Evolutionary conservation across 1,284 basidiomycete genomes (phyloP).

Genomic region (Trichosporon sp.): DNA sequence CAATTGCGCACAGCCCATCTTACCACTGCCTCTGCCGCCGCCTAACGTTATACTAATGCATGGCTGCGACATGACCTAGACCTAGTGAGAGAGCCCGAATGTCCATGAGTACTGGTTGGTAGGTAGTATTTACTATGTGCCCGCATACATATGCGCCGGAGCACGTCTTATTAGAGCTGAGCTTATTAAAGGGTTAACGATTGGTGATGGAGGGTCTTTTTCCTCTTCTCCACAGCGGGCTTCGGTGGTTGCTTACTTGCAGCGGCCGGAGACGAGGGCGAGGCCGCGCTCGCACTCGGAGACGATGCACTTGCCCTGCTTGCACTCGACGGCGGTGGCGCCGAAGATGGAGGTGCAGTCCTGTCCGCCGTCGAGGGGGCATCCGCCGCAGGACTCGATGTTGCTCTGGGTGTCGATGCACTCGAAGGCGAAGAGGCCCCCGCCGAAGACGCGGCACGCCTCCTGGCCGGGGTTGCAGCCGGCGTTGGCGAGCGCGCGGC

Average conservation of each 20-base stretch:
- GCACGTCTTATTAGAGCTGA: background rate
- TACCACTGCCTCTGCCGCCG: no score
- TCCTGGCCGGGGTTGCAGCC: background rate
- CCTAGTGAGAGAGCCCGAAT: background rate
- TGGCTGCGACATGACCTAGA: background rate
- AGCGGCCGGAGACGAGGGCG: background rate
- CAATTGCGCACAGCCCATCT: background rate
- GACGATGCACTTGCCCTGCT: slow-evolving; percentile 19
- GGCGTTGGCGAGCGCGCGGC: background rate
- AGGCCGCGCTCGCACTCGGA: slow-evolving; percentile 3
- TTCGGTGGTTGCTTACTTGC: slow-evolving; percentile 4
- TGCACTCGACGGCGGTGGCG: slow-evolving; percentile 11
- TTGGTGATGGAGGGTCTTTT: no score
- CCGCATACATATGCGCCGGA: background rate
- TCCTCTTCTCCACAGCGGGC: no score
- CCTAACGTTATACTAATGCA: background rate
- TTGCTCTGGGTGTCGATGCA: slow-evolving; percentile 2
- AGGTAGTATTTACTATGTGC: background rate
- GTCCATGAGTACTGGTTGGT: background rate
- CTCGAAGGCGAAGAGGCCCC: background rate
- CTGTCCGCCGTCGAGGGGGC: slow-evolving; percentile 6
- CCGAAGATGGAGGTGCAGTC: slow-evolving; percentile 18
- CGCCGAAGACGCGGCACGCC: background rate
- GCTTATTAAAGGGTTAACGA: background rate
- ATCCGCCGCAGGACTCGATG: background rate